These are phyloP conservation scores for Mycena citricolor DNA, from an alignment of 1,284 basidiomycete species.

Conservation along the genomic window DNA sequence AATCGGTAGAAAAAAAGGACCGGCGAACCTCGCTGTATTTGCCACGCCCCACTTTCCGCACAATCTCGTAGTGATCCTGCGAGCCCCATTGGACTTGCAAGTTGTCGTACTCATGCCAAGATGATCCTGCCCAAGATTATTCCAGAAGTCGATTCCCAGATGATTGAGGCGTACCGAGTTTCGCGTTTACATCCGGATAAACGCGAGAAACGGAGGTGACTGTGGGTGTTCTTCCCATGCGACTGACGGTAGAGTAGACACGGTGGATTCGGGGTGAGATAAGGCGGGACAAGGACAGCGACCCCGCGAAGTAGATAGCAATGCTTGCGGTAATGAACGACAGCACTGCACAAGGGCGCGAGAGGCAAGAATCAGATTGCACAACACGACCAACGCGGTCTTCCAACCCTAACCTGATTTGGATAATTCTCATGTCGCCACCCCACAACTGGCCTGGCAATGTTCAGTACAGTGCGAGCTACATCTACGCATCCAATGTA, in stretches of 20 bases:
- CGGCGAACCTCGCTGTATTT: slow-evolving; percentile 88
- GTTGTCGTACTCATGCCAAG: slow-evolving; percentile 89
- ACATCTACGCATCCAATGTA: slow-evolving; percentile 56
- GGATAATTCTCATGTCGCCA: slow-evolving; percentile 3
- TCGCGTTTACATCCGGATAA: slow-evolving; percentile 72
- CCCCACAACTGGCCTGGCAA: slow-evolving; percentile 55
- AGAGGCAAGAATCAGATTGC: too few relatives aligned
- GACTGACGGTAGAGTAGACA: too few relatives aligned
- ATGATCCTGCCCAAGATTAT: slow-evolving; percentile 35
- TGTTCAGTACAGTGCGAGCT: slow-evolving; percentile 45
- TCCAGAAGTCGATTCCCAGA: not conserved
- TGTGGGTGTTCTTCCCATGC: slow-evolving; percentile 55
- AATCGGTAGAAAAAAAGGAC: slow-evolving; percentile 36
- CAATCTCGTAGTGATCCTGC: slow-evolving; percentile 98
- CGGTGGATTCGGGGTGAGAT: too few relatives aligned
- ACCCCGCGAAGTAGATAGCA: not conserved
- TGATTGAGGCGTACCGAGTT: slow-evolving; percentile 43
- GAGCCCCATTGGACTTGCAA: slow-evolving; percentile 92
- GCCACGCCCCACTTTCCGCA: slow-evolving; percentile 93
- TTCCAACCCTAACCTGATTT: too few relatives aligned
- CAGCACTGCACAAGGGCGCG: too few relatives aligned
- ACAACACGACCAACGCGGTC: too few relatives aligned
- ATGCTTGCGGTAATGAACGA: not conserved
- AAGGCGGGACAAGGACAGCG: too few relatives aligned
- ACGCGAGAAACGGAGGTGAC: slow-evolving; percentile 73